Percentiles rank a stretch among this genome's conserved stretches.
Evolutionary conservation across 176 grass and related monocot species (phyloP).

Genomic region (Oryza meridionalis): DNA sequence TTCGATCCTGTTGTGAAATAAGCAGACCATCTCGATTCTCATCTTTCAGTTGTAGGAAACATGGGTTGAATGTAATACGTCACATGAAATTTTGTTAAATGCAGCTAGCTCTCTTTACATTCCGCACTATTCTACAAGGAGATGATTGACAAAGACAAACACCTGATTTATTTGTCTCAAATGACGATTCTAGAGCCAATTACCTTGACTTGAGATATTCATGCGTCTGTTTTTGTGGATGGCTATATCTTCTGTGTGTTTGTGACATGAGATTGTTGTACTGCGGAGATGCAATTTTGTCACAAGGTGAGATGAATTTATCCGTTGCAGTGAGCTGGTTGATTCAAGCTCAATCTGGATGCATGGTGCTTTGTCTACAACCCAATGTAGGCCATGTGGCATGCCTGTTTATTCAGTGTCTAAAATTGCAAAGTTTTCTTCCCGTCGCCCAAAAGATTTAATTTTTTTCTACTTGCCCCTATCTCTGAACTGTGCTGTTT

Average conservation of each 20-base stretch:
- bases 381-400: not conserved
- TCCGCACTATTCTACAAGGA: not conserved
- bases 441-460: not conserved
- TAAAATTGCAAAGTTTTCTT: not conserved
- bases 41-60: conserved; percentile 8
- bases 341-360: not conserved
- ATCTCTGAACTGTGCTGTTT: no score
- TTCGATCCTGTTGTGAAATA: conserved; percentile 23
- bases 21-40: not conserved
- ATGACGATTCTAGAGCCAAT: not conserved
- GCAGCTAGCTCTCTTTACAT: not conserved
- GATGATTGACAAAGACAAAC: not conserved
- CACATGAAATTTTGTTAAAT: conserved; percentile 5
- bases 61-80: not conserved
- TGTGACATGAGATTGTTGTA: not conserved
- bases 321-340: not conserved
- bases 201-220: not conserved
- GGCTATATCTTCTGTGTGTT: not conserved
- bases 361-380: no score
- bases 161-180: not conserved
- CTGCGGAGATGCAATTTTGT: not conserved
- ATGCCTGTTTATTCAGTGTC: not conserved
- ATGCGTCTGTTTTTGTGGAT: not conserved
- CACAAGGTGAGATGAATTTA: not conserved
- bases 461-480: not conserved